A percentile compares a stretch with the other conserved stretches of the same genome.
Evolutionary conservation across 2,329 filamentous ascomycete species (phyloP).

Genomic region (Pyrenophora graminea): DNA sequence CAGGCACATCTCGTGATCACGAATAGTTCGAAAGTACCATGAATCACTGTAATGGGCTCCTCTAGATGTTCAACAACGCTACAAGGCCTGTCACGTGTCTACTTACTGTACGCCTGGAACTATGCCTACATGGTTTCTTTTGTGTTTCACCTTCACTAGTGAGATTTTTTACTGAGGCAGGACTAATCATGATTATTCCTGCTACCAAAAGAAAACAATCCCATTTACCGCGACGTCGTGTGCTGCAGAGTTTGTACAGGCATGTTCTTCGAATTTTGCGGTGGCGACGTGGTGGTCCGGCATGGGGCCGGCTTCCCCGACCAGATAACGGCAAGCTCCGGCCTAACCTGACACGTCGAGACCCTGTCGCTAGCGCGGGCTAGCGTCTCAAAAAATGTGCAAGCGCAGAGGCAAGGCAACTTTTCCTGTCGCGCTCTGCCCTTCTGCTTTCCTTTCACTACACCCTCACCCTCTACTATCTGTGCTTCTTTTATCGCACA

Average conservation of each 20-base stretch:
- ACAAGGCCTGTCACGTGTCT: too few species aligned
- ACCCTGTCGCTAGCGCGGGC: conserved; percentile 10
- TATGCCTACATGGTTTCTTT: too few species aligned
- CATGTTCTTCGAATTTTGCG: not conserved
- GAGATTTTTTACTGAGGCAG: too few species aligned
- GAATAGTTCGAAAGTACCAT: not conserved
- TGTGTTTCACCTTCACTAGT: too few species aligned
- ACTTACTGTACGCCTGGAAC: too few species aligned
- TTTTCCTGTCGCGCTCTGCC: conserved; percentile 28
- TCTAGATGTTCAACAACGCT: too few species aligned
- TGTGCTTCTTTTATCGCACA: conserved; percentile 24
- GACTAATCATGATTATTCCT: too few species aligned
- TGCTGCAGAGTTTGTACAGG: not conserved
- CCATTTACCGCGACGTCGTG: too few species aligned
- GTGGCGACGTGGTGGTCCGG: conserved; percentile 10
- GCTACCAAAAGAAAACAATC: too few species aligned
- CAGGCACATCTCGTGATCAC: not conserved
- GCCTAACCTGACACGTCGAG: conserved; percentile 10
- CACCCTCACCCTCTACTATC: conserved; percentile 22
- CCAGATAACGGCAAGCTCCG: conserved; percentile 10
- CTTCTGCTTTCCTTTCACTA: conserved; percentile 19
- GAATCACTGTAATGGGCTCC: too few species aligned
- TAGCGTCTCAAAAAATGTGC: conserved; percentile 22
- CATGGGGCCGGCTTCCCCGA: conserved; percentile 6
- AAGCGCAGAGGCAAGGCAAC: conserved; percentile 33